These are phyloP conservation scores for Coemansia sp. DNA, from an alignment of 192 early-diverging fungal species.

Conservation along the genomic window DNA sequence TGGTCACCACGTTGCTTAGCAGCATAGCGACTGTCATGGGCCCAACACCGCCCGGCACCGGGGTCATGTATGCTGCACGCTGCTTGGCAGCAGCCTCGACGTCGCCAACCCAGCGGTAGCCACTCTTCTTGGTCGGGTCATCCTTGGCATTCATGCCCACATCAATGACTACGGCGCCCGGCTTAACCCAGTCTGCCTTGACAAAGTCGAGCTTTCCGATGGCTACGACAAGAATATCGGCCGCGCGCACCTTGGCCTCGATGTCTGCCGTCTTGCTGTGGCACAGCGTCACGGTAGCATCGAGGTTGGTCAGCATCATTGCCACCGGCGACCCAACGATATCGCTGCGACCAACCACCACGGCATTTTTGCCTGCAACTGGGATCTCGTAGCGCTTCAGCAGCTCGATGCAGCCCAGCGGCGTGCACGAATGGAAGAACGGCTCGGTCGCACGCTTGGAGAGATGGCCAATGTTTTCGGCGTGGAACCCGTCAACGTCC, in stretches of 20 bases:
- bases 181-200: constrained; percentile 94
- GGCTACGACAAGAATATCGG: constrained; percentile 92
- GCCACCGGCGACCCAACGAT: constrained; percentile 89
- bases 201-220: constrained; percentile 77
- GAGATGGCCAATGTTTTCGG: constrained; percentile 88
- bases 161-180: constrained; percentile 91
- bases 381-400: constrained; percentile 67
- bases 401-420: constrained; percentile 88
- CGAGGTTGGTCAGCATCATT: constrained; percentile 69
- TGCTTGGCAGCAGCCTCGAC: constrained; percentile 72
- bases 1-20: constrained; percentile 81
- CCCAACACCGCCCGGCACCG: constrained; percentile 98
- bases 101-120: constrained; percentile 90
- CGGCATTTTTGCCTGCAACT: constrained; percentile 82
- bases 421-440: constrained; percentile 95
- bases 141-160: constrained; percentile 93
- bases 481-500: constrained; percentile 99
- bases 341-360: constrained; percentile 97
- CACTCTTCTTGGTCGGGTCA: constrained; percentile 87
- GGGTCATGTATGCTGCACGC: constrained; percentile 83
- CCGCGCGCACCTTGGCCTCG: constrained; percentile 70
- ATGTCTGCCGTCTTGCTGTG: constrained; percentile 82
- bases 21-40: constrained; percentile 99
- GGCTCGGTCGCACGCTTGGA: constrained; percentile 78
- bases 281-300: constrained; percentile 96